Base-by-base conservation (phyloP, 1,139 yeast species). In the Sugiyamaella sp. region DNA sequence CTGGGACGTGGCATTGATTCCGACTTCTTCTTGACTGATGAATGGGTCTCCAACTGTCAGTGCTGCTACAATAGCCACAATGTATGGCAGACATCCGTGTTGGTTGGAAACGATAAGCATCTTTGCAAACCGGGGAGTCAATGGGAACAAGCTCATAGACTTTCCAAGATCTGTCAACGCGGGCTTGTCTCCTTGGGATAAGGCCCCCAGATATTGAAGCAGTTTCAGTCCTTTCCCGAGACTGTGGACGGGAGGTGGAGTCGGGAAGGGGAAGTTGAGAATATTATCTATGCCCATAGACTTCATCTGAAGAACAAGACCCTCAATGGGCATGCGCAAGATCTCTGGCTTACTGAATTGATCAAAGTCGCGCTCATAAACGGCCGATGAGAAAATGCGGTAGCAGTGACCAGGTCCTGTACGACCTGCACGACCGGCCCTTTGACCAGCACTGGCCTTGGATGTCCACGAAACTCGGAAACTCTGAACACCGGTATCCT, bases 371-470 rank as follows among this genome's bases (percentile, higher is more conserved):
- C 84, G 81, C 66, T 93, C 98, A 68, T 79, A 95, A 6, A 95
- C 88, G 0, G 99, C 99, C n/a, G 98, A 91, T 0, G 99, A 91
- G 65, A 78, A 95, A 20, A 95, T 72, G 56, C 99, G 77, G 69
- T 95, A 95, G 69, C 97, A 89, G 66, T 95, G 99, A 52, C 99
- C 99, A 0, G 99, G 98, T 0, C 99, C 99, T 0, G 98, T 93
- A 80, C 99, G 87, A 68, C 99, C 99, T 49, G 99, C 99, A 79
- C 99, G 86, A 71, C 99, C 99, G 33, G 96, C 74, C 73, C 99
- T 80, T 75, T 95, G 99, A 60, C 84, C 95, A 0, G 99, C 95
- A 55, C 96, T 87, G 0, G 99, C 99, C 65, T 95, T 90, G 38
- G 96, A 86, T 12, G 93, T 78, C 98, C 98, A 95, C 55, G 84